phyloP scores from a whole-genome alignment of 1,284 basidiomycete species.

The Boletus mariae region DNA sequence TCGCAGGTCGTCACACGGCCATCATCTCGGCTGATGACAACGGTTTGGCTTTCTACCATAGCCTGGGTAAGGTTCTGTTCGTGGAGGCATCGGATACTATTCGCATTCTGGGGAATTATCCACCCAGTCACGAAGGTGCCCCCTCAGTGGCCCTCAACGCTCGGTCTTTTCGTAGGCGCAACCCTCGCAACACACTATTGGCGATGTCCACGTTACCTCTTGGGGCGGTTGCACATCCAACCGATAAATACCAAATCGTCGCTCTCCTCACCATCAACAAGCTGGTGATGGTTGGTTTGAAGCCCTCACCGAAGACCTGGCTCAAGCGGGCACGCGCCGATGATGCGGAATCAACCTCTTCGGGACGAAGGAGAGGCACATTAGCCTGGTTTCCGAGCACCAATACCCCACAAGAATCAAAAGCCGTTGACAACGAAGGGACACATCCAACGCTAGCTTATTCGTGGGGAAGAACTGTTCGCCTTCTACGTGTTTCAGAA shows the following conservation, averaged over 20 bases:
- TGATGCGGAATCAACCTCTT: conserved; percentile 43
- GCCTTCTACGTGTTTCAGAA: conserved; percentile 66
- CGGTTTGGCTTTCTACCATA: conserved; percentile 95
- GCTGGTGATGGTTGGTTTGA: conserved; percentile 89
- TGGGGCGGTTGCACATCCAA: conserved; percentile 70
- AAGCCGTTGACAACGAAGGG: conserved; percentile 25
- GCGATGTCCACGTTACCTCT: conserved; percentile 82
- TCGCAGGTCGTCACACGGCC: conserved; percentile 93
- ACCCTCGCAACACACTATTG: conserved; percentile 63
- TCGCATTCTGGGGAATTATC: conserved; percentile 90
- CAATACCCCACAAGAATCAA: conserved; percentile 17
- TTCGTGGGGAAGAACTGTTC: conserved; percentile 73
- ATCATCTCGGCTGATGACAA: conserved; percentile 89
- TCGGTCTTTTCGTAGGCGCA: conserved; percentile 37
- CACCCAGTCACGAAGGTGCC: conserved; percentile 27
- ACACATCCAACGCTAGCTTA: conserved; percentile 70
- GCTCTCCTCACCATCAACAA: conserved; percentile 90
- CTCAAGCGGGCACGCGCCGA: conserved; percentile 70
- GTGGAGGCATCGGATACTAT: conserved; percentile 95
- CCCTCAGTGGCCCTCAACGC: conserved; percentile 12
- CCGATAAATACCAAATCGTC: conserved; percentile 81
- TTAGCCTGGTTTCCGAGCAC: conserved; percentile 80
- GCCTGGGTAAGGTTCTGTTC: conserved; percentile 91
- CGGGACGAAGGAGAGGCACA: conserved; percentile 51
- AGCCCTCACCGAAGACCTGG: conserved; percentile 92